A percentile compares a stretch with the other conserved stretches of the same genome.
These are phyloP conservation scores for Botrytis byssoidea DNA, from an alignment of 2,329 filamentous ascomycete genomes.

Conservation along the genomic window DNA sequence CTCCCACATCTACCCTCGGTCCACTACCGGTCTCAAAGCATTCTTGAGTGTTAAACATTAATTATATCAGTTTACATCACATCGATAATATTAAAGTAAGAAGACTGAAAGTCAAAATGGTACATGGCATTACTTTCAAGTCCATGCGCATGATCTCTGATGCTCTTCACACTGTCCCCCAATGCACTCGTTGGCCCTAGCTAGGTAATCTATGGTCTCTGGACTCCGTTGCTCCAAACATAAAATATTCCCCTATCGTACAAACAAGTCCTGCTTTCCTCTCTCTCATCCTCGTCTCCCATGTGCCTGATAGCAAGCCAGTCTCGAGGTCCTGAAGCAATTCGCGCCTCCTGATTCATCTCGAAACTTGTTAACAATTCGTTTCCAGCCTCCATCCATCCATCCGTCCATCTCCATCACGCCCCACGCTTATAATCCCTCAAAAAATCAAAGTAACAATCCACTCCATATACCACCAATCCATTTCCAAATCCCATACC, in stretches of 20 bases:
- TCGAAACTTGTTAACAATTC: constrained; percentile 1
- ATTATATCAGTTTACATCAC: neutral
- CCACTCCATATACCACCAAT: constrained; percentile 7
- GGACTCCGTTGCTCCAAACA: neutral
- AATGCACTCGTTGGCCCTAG: neutral
- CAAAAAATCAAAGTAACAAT: constrained; percentile 13
- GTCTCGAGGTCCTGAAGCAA: neutral
- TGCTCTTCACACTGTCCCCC: constrained; percentile 1
- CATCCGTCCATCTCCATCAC: constrained; percentile 7
- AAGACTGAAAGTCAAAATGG: constrained; percentile 5
- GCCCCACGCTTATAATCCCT: constrained; percentile 17
- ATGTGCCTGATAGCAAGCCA: neutral
- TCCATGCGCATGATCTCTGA: constrained; percentile 8
- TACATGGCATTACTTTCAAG: constrained; percentile 10
- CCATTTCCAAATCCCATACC: constrained; percentile 21
- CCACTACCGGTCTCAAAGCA: neutral
- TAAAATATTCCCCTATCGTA: constrained; percentile 14
- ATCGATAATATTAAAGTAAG: neutral
- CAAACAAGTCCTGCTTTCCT: constrained; percentile 6
- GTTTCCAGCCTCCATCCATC: constrained; percentile 7
- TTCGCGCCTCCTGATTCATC: neutral
- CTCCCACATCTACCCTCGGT: neutral
- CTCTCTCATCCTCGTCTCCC: neutral
- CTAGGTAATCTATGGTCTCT: neutral
- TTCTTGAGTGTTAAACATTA: neutral